A percentile compares a stretch with the other conserved stretches of the same genome.
Evolutionary conservation across 352 stramenopile genomes (phyloP).

Genomic region (Phytophthora megakarya): DNA sequence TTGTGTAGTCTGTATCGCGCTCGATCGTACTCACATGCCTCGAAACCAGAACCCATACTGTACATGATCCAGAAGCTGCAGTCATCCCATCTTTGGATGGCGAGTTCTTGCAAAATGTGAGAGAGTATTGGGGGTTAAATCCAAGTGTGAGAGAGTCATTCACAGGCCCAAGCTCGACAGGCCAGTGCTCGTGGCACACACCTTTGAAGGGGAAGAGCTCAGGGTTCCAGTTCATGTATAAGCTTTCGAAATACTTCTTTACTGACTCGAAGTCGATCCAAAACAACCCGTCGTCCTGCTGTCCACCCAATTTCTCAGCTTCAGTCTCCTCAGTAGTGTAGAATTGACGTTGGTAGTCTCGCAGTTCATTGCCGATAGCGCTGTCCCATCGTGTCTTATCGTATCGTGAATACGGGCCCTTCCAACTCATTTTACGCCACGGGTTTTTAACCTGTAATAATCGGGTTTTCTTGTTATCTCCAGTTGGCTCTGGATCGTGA

Average conservation of each 20-base stretch:
- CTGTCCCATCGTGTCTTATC: constrained; percentile 63
- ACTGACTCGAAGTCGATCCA: constrained; percentile 96
- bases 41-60: constrained; percentile 93
- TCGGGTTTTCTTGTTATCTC: constrained; percentile 52
- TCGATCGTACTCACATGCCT: constrained; percentile 90
- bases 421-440: constrained; percentile 90
- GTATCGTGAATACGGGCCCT: constrained; percentile 81
- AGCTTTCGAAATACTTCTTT: constrained; percentile 90
- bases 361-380: constrained; percentile 61
- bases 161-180: constrained; percentile 72
- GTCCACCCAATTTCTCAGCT: constrained; percentile 8
- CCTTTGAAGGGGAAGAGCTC: constrained; percentile 88
- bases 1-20: constrained; percentile 53
- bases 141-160: constrained; percentile 92
- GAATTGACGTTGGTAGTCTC: constrained; percentile 57
- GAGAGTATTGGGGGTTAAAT: constrained; percentile 94
- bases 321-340: constrained; percentile 37
- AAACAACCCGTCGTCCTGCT: constrained; percentile 94
- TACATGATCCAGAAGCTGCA: constrained; percentile 40
- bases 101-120: constrained; percentile 64
- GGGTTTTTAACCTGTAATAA: constrained; percentile 97
- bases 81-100: constrained; percentile 7
- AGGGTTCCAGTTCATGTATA: constrained; percentile 97
- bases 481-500: constrained; percentile 28
- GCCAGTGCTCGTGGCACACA: constrained; percentile 86